Base-by-base conservation (phyloP, 805 yeast species). In the Teunomyces pallodes region DNA sequence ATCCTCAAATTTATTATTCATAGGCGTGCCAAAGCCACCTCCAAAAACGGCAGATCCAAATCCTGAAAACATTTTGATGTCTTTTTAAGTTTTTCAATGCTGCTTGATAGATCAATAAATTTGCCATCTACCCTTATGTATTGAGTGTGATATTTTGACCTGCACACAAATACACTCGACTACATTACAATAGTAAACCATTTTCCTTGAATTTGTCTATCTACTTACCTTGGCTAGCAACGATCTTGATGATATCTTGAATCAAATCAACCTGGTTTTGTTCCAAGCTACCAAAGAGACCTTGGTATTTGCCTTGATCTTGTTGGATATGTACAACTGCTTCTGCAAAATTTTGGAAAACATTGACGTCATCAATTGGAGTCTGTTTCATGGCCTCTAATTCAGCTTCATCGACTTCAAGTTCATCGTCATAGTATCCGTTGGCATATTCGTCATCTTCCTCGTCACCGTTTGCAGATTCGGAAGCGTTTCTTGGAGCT, bases 351-450 rank as follows among this genome's bases (percentile, higher is more conserved):
- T 81, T 79, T 12, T 75, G 74, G 65, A 83, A 90, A 3, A 87
- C 84, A 60, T 92, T 87, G 43, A 90, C 68, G 36, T 75, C 71
- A 60, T 92, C 97, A 42, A 94, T 75, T 3, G 95, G 84, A 1
- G 92, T 86, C 54, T 84, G 86, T 24, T 87, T 80, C 61, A 87
- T 73, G 8, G 96, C 96, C 60, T 91, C 97, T 41, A 84, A 83
- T 40, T 87, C 75, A 7, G 87, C 94, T 43, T 86, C 94, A 44
- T 82, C 83, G 8, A 81, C 82, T 54, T 81, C 86, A 44, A 61
- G 62, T 8, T 63, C 66, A 8, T 59, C 60, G 3, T 56, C 70
- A 35, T 54, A 62, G 17, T 56, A 59, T 3, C 54, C 63, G 17
- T 53, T 66, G 31, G 58, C 69, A 24, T 60, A 65, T n/a, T 67